Percentiles rank a stretch among this genome's conserved stretches.
Conservation (phyloP, 768 basidiomycete genomes). For the Mycena epipterygia region DNA sequence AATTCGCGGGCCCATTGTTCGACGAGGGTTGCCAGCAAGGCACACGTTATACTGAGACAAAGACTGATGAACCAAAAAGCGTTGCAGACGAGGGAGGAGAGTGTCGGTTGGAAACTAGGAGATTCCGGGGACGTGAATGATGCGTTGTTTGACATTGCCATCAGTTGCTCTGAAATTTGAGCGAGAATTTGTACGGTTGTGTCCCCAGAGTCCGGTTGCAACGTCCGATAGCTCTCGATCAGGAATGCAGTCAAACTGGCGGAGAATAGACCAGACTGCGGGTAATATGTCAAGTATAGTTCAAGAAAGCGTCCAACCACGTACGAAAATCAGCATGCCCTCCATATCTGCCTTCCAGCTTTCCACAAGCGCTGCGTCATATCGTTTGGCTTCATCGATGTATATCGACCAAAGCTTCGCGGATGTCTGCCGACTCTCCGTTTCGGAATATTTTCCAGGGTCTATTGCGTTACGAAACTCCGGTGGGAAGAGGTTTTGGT, state of each 20-base stretch:
- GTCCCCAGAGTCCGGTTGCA: neutral
- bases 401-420: conserved; percentile 11
- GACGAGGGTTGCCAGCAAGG: conserved; percentile 19
- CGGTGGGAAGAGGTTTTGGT: neutral
- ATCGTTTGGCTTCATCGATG: neutral
- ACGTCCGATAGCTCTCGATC: conserved; percentile 6
- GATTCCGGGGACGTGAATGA: neutral
- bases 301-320: neutral
- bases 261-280: conserved; percentile 4
- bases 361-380: neutral
- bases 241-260: conserved; percentile 3
- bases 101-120: neutral
- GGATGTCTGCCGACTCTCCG: neutral
- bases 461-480: neutral
- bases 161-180: neutral
- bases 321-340: conserved; percentile 2
- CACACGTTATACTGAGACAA: conserved; percentile 11
- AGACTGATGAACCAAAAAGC: conserved; percentile 28
- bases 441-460: neutral
- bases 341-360: conserved; percentile 16
- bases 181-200: neutral
- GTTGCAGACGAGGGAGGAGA: conserved; percentile 11
- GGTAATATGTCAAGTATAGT: neutral
- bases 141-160: neutral
- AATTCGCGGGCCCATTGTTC: conserved; percentile 26